Conservation (phyloP, 2,329 filamentous ascomycete species). For the Fusarium veterinarium region DNA sequence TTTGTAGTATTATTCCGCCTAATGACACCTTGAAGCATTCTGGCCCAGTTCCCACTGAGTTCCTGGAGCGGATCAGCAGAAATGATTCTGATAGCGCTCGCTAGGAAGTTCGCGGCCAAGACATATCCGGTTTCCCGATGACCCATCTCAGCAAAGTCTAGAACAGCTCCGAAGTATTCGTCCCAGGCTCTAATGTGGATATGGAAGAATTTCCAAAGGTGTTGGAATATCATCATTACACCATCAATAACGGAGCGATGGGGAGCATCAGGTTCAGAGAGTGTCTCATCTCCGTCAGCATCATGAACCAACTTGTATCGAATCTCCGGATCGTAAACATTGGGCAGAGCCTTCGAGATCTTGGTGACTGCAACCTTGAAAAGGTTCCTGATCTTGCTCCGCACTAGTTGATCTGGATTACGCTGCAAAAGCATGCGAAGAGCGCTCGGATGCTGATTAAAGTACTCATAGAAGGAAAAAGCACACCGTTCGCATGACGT, state of each 20-base stretch:
- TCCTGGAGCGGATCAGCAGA: slow-evolving; percentile 66
- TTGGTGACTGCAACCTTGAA: slow-evolving; percentile 64
- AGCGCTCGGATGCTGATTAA: slow-evolving; percentile 63
- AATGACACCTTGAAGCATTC: slow-evolving; percentile 63
- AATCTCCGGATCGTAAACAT: slow-evolving; percentile 56
- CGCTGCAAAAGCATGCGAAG: slow-evolving; percentile 74
- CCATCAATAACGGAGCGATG: slow-evolving; percentile 49
- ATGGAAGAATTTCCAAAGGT: slow-evolving; percentile 73
- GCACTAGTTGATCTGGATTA: slow-evolving; percentile 67
- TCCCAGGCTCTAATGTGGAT: slow-evolving; percentile 75
- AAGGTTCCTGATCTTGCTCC: slow-evolving; percentile 62
- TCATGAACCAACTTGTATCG: slow-evolving; percentile 33
- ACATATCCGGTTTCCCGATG: slow-evolving; percentile 67
- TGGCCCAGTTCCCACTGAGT: slow-evolving; percentile 65
- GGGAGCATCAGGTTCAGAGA: slow-evolving; percentile 5
- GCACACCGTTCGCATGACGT: slow-evolving; percentile 64
- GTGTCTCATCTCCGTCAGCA: slow-evolving; percentile 46
- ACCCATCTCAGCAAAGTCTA: slow-evolving; percentile 73
- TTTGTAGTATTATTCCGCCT: slow-evolving; percentile 61
- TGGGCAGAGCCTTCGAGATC: slow-evolving; percentile 62
- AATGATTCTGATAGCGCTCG: slow-evolving; percentile 68
- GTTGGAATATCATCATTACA: slow-evolving; percentile 61
- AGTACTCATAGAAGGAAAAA: slow-evolving; percentile 70
- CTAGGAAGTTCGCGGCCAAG: slow-evolving; percentile 70
- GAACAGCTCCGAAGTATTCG: slow-evolving; percentile 78